Conservation (phyloP, 176 grass and related monocot genomes). For the Ensete ventricosum region DNA sequence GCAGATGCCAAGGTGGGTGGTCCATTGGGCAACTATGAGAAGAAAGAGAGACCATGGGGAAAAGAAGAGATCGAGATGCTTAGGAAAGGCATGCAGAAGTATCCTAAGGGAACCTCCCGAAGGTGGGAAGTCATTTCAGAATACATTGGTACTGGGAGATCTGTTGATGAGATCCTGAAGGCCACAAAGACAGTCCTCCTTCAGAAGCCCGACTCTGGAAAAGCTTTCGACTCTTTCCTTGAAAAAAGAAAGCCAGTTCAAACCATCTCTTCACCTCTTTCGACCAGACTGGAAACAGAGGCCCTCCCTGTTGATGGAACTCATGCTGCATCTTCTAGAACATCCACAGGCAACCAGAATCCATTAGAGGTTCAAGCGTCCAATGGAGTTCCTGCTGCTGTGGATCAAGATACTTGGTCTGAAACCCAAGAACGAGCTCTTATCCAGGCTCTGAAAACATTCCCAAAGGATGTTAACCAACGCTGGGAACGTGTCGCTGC, state of each 20-base stretch:
- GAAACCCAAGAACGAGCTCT: constrained; percentile 76
- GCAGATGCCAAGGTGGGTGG: constrained; percentile 19
- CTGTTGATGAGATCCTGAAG: constrained; percentile 93
- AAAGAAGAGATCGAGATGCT: constrained; percentile 95
- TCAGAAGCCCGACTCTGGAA: constrained; percentile 86
- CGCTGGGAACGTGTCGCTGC: constrained; percentile 95
- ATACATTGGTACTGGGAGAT: constrained; percentile 74
- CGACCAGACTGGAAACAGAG: constrained; percentile 45
- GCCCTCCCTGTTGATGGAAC: constrained; percentile 17
- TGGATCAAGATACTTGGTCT: constrained; percentile 69
- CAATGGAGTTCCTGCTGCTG: constrained; percentile 27
- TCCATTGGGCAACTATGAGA: constrained; percentile 42
- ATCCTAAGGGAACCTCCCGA: constrained; percentile 73
- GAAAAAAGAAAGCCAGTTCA: constrained; percentile 82
- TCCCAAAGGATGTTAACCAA: constrained; percentile 85
- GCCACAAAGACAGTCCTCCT: constrained; percentile 87
- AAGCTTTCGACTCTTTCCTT: constrained; percentile 96
- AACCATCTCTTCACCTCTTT: constrained; percentile 69
- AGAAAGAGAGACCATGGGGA: constrained; percentile 79
- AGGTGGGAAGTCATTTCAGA: constrained; percentile 97
- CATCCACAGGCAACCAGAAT: constrained; percentile 15
- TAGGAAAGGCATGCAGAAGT: constrained; percentile 93
- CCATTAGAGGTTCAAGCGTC: constrained; percentile 22
- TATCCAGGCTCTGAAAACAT: constrained; percentile 88
- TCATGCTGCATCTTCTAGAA: constrained; percentile 30